Percentiles rank a stretch among this genome's conserved stretches.
These are phyloP conservation scores for Aphanomyces invadans DNA, from an alignment of 352 stramenopile genomes.

Conservation along the genomic window DNA sequence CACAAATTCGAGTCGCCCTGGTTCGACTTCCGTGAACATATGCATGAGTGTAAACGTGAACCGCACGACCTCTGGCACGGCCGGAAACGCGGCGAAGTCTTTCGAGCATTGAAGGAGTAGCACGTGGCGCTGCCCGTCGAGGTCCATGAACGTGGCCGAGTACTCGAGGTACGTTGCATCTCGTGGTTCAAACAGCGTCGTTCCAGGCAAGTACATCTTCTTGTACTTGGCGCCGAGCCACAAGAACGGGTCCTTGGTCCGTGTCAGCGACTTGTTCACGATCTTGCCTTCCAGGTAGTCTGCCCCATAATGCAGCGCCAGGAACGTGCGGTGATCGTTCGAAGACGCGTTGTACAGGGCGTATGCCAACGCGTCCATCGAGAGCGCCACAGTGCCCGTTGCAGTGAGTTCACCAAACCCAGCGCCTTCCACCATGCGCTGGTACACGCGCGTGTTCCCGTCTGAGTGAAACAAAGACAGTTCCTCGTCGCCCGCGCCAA, in stretches of 20 bases:
- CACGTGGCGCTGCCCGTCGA: not conserved
- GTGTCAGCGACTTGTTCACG: not conserved
- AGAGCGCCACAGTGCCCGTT: not conserved
- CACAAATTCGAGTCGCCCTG: not conserved
- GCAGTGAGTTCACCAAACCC: not conserved
- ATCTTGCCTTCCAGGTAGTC: conserved; percentile 14
- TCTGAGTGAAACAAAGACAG: not conserved
- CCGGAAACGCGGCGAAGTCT: not conserved
- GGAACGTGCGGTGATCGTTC: not conserved
- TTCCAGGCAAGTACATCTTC: conserved; percentile 8
- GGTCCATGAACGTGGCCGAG: not conserved
- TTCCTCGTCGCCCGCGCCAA: not conserved
- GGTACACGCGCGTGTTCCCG: not conserved
- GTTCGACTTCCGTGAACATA: not conserved
- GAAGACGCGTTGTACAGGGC: conserved; percentile 2
- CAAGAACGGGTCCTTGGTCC: not conserved
- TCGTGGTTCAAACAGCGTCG: conserved; percentile 15
- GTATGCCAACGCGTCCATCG: not conserved
- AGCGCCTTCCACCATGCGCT: not conserved
- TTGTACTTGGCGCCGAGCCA: conserved; percentile 15
- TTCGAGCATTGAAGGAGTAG: not conserved
- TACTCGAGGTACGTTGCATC: conserved; percentile 15
- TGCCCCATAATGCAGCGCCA: not conserved
- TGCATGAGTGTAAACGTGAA: not conserved
- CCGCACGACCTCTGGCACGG: conserved; percentile 5